A percentile compares a stretch with the other conserved stretches of the same genome.
Evolutionary conservation across 345 rosid species (phyloP).

Genomic region (Bretschneidera sinensis): DNA sequence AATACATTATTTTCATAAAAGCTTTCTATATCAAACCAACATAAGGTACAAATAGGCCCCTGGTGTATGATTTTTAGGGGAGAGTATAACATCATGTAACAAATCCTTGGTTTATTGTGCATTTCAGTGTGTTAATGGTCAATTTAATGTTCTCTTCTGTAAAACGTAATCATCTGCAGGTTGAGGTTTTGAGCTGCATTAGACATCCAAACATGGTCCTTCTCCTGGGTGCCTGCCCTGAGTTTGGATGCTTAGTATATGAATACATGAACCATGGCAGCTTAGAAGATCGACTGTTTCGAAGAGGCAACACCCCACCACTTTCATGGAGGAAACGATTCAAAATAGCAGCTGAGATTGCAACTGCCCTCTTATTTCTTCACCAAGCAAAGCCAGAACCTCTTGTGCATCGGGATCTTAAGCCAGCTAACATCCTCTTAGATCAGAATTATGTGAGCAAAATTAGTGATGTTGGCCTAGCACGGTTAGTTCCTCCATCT

Average conservation of each 20-base stretch:
- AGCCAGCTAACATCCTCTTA: conserved; percentile 89
- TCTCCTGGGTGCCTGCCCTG: conserved; percentile 91
- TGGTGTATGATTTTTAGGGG: too few species aligned
- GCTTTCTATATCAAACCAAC: too few species aligned
- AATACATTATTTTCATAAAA: too few species aligned
- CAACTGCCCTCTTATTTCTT: conserved; percentile 78
- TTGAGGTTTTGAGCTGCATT: conserved; percentile 76
- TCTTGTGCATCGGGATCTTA: conserved; percentile 87
- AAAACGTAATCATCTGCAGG: conserved; percentile 25
- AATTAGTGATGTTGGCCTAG: conserved; percentile 93
- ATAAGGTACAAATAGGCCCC: not conserved
- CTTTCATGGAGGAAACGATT: conserved; percentile 71
- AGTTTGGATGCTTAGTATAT: conserved; percentile 83
- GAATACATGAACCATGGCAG: conserved; percentile 80
- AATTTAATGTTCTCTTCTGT: too few species aligned
- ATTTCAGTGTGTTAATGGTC: too few species aligned
- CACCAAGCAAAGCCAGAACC: conserved; percentile 98
- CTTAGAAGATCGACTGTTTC: conserved; percentile 75
- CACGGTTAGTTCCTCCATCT: conserved; percentile 80
- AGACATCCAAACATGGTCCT: conserved; percentile 95
- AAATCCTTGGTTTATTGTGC: too few species aligned
- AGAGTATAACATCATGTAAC: too few species aligned
- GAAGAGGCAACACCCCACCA: conserved; percentile 57
- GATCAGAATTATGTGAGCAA: conserved; percentile 81
- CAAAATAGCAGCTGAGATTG: conserved; percentile 72